Evolutionary conservation across 1,139 yeast genomes (phyloP).

Genomic region (Wickerhamomyces sp.): DNA sequence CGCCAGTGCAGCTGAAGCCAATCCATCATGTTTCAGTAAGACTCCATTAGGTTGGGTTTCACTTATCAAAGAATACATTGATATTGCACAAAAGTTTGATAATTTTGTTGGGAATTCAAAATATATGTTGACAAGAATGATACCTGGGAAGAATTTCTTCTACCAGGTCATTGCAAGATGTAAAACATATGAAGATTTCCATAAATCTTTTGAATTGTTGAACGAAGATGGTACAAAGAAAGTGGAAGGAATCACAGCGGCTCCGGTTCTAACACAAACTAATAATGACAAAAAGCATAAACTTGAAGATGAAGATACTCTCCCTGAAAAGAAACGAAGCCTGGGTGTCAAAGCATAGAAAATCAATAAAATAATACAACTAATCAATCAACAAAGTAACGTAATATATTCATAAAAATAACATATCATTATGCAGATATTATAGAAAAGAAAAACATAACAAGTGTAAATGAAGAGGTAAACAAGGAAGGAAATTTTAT

Average conservation of each 20-base stretch:
- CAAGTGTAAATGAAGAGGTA: too few relatives aligned
- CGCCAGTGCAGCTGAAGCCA: slow-evolving; percentile 84
- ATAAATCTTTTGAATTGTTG: slow-evolving; percentile 5
- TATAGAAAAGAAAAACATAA: too few relatives aligned
- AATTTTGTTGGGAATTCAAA: slow-evolving; percentile 72
- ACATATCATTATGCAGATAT: too few relatives aligned
- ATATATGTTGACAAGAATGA: slow-evolving; percentile 69
- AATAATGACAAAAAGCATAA: slow-evolving; percentile 13
- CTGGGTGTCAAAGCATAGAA: slow-evolving; percentile 2
- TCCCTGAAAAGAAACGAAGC: slow-evolving; percentile 15
- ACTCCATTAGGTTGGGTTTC: slow-evolving; percentile 51
- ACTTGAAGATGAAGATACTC: slow-evolving; percentile 5
- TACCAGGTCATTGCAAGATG: slow-evolving; percentile 55
- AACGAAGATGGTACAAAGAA: slow-evolving; percentile 12
- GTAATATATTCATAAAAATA: too few relatives aligned
- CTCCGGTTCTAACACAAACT: slow-evolving; percentile 3
- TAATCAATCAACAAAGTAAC: too few relatives aligned
- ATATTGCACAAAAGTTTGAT: slow-evolving; percentile 49
- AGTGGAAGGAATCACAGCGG: slow-evolving; percentile 6
- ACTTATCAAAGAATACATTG: slow-evolving; percentile 50
- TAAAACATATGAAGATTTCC: slow-evolving; percentile 51
- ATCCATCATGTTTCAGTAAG: slow-evolving; percentile 68
- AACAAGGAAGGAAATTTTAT: too few relatives aligned
- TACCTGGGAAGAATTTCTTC: slow-evolving; percentile 70
- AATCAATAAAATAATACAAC: too few relatives aligned